phyloP scores from a whole-genome alignment of 805 yeast species.

The Saccharomycopsis olivae region DNA sequence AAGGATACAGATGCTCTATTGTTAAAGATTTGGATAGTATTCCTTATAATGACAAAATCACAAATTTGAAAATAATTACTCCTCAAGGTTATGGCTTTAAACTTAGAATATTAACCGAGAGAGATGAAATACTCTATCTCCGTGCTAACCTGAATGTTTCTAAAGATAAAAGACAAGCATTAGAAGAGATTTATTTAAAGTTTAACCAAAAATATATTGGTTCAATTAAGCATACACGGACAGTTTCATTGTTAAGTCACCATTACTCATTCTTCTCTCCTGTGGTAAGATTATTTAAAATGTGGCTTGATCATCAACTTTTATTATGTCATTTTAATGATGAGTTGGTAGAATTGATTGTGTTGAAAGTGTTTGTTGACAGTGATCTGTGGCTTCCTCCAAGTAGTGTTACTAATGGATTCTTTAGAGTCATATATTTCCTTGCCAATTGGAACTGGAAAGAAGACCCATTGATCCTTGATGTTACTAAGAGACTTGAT shows the following conservation, averaged over 20 bases:
- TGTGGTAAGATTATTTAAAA: constrained; percentile 74
- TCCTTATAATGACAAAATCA: constrained; percentile 53
- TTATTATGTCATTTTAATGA: constrained; percentile 63
- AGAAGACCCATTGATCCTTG: constrained; percentile 74
- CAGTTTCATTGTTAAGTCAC: constrained; percentile 58
- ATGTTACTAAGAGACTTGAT: constrained; percentile 45
- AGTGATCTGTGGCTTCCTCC: constrained; percentile 81
- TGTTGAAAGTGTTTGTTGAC: constrained; percentile 76
- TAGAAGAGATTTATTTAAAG: constrained; percentile 52
- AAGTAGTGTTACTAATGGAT: constrained; percentile 69
- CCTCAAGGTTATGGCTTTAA: constrained; percentile 89
- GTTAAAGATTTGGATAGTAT: constrained; percentile 53
- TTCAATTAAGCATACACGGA: constrained; percentile 70
- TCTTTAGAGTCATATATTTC: constrained; percentile 60
- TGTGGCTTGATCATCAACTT: constrained; percentile 81
- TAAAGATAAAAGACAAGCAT: constrained; percentile 45
- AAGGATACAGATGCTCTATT: constrained; percentile 46
- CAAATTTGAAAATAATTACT: constrained; percentile 54
- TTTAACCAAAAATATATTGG: constrained; percentile 57
- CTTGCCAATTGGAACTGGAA: constrained; percentile 91
- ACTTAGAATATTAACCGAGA: constrained; percentile 66
- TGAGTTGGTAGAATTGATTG: constrained; percentile 73
- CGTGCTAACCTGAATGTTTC: constrained; percentile 60
- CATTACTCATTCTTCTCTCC: constrained; percentile 67
- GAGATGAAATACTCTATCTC: constrained; percentile 66